Percentiles rank a stretch among this genome's conserved stretches.
These are phyloP conservation scores for Vaccinium darrowii DNA, from an alignment of 148 eudicot genomes.

Conservation along the genomic window DNA sequence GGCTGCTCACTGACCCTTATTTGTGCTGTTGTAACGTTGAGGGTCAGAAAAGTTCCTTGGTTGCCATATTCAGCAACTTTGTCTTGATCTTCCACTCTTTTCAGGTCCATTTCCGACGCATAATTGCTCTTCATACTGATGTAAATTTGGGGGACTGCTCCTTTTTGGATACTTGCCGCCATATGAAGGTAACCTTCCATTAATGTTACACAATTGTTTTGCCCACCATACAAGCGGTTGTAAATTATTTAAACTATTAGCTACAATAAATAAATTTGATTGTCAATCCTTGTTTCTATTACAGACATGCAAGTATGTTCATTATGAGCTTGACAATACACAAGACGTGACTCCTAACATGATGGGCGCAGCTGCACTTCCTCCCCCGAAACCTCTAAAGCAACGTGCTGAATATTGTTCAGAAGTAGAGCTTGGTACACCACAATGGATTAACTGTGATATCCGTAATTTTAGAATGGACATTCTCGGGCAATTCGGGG, in stretches of 20 bases:
- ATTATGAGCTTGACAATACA: slow-evolving; percentile 95
- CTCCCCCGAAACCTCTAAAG: slow-evolving; percentile 65
- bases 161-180: slow-evolving; percentile 95
- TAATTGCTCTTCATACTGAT: slow-evolving; percentile 91
- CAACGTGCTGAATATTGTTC: slow-evolving; percentile 91
- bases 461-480: slow-evolving; percentile 93
- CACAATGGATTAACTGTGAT: slow-evolving; percentile 98
- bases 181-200: slow-evolving; percentile 73
- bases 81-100: background rate
- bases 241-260: background rate
- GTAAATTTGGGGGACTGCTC: slow-evolving; percentile 94
- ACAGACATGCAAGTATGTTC: slow-evolving; percentile 98
- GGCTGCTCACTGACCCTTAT: background rate
- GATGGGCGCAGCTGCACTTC: slow-evolving; percentile 42
- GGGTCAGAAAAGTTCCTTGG: slow-evolving; percentile 2
- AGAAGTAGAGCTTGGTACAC: slow-evolving; percentile 90
- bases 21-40: background rate
- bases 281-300: background rate
- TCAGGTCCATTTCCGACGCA: slow-evolving; percentile 96
- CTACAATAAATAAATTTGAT: background rate
- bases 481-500: slow-evolving; percentile 94
- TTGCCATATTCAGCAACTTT: background rate
- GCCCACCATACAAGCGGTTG: background rate
- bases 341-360: slow-evolving; percentile 79
- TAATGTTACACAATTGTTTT: background rate